Evolutionary conservation across 352 stramenopile species (phyloP).

Genomic region (Achlya hypogyna): DNA sequence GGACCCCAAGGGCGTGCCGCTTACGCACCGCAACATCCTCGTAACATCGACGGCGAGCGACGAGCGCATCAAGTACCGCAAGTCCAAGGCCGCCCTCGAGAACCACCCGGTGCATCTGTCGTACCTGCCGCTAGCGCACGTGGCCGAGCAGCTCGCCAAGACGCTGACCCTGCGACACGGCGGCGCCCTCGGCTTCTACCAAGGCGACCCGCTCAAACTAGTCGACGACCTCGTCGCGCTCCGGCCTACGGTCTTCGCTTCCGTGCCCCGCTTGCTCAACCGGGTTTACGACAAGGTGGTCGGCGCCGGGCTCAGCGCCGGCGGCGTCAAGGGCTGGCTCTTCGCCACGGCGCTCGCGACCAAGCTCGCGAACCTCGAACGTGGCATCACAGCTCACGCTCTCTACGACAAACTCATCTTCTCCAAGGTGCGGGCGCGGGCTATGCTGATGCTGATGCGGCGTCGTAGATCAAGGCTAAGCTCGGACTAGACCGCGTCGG

Average conservation of each 20-base stretch:
- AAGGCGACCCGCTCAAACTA: constrained; percentile 82
- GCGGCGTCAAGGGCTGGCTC: constrained; percentile 54
- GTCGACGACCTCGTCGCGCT: constrained; percentile 89
- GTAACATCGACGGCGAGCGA: constrained; percentile 13
- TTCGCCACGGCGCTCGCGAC: constrained; percentile 69
- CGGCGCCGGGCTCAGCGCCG: constrained; percentile 40
- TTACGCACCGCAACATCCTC: constrained; percentile 20
- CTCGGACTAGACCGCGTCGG: constrained; percentile 67
- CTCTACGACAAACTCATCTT: constrained; percentile 95
- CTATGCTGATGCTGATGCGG: not conserved
- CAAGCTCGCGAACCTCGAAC: constrained; percentile 40
- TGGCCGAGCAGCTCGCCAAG: constrained; percentile 86
- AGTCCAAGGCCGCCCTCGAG: not conserved
- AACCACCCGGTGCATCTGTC: constrained; percentile 88
- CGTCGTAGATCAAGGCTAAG: constrained; percentile 51
- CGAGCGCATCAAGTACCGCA: constrained; percentile 4
- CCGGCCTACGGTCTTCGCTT: constrained; percentile 87
- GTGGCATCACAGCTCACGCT: constrained; percentile 36
- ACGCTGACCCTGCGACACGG: constrained; percentile 57
- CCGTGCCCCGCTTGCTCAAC: constrained; percentile 92
- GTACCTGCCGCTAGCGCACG: constrained; percentile 94
- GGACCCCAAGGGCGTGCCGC: constrained; percentile 13
- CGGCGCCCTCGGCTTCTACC: constrained; percentile 87
- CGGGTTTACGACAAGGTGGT: constrained; percentile 94
- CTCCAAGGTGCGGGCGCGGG: constrained; percentile 59